phyloP scores from a whole-genome alignment of 106 monocot genomes.

The Vanilla planifolia region DNA sequence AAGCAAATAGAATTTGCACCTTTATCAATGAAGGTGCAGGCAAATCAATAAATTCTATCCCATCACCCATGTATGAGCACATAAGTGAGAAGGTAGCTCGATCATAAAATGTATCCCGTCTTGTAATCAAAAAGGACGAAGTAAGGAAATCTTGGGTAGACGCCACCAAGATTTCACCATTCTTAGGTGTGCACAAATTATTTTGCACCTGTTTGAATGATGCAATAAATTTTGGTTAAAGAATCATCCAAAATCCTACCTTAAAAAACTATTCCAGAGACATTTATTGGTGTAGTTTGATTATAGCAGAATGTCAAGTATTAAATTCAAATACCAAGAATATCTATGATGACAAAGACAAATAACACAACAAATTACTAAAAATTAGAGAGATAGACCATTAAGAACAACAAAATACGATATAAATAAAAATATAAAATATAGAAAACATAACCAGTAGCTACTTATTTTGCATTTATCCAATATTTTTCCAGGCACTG shows the following conservation, averaged over 20 bases:
- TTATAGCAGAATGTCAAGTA: too few species aligned
- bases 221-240: neutral
- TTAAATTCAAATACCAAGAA: too few species aligned
- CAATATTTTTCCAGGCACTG: too few species aligned
- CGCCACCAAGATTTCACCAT: slow-evolving; percentile 96
- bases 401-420: too few species aligned
- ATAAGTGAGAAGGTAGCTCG: slow-evolving; percentile 72
- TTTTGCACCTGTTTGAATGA: slow-evolving; percentile 73
- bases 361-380: too few species aligned
- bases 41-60: slow-evolving; percentile 84
- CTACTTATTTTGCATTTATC: too few species aligned
- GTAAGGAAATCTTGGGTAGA: slow-evolving; percentile 98
- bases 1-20: slow-evolving; percentile 24
- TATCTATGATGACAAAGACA: too few species aligned
- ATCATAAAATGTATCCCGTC: slow-evolving; percentile 96
- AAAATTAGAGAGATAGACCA: too few species aligned
- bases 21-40: slow-evolving; percentile 84
- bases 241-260: neutral
- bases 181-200: slow-evolving; percentile 97
- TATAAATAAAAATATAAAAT: too few species aligned
- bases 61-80: slow-evolving; percentile 93
- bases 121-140: slow-evolving; percentile 91
- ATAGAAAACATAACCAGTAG: too few species aligned
- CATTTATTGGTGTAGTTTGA: neutral
- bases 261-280: neutral